Percentiles rank a stretch among this genome's conserved stretches.
phyloP scores from a whole-genome alignment of 2,329 filamentous ascomycete genomes.

The Colletotrichum sp. region DNA sequence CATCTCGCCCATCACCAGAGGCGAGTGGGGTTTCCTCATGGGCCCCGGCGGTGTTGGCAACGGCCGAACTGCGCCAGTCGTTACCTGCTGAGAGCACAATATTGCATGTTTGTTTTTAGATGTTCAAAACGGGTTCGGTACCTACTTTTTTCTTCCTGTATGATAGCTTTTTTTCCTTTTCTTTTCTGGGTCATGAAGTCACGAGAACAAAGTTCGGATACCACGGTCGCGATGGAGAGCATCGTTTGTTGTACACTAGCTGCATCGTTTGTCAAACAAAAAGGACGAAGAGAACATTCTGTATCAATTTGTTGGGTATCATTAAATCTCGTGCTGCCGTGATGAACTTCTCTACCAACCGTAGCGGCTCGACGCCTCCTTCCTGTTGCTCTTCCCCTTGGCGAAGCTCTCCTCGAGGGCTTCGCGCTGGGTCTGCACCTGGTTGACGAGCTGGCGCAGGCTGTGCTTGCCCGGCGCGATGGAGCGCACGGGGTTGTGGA shows the following conservation, averaged over 20 bases:
- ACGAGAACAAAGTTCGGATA: conserved; percentile 3
- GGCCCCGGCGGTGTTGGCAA: conserved; percentile 48
- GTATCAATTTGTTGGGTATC: conserved; percentile 14
- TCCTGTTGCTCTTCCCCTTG: conserved; percentile 76
- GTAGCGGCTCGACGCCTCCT: conserved; percentile 82
- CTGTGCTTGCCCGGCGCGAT: conserved; percentile 90
- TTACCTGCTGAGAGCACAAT: conserved; percentile 48
- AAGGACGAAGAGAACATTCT: neutral
- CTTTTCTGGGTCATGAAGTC: neutral
- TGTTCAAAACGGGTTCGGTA: neutral
- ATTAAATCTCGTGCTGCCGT: neutral
- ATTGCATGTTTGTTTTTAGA: neutral
- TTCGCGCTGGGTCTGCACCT: conserved; percentile 81
- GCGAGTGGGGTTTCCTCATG: conserved; percentile 68
- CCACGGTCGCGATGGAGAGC: neutral
- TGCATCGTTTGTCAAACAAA: neutral
- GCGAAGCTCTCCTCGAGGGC: conserved; percentile 93
- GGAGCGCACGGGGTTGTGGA: conserved; percentile 81
- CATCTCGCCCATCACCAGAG: conserved; percentile 65
- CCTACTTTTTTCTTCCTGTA: neutral
- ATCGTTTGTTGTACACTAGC: conserved; percentile 12
- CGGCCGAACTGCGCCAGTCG: conserved; percentile 53
- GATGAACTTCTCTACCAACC: conserved; percentile 65
- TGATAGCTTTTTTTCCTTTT: neutral
- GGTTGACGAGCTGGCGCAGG: conserved; percentile 84